Evolutionary conservation across 371 early-diverging fungal species (phyloP).

Genomic region (Rhizomucor miehei): DNA sequence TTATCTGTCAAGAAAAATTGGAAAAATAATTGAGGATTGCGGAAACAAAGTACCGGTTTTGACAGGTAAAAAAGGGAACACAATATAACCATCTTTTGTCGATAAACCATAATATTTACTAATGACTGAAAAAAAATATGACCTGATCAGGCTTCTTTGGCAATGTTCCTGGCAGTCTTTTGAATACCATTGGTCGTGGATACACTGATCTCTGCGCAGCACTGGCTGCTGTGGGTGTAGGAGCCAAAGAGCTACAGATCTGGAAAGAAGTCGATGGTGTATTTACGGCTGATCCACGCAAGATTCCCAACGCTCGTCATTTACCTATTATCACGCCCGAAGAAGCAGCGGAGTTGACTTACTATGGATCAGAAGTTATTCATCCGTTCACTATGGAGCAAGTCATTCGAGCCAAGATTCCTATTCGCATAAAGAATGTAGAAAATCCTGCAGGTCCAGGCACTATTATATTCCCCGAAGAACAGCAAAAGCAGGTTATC

Average conservation of each 20-base stretch:
- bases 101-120: too few species aligned
- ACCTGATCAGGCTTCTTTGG: constrained; percentile 83
- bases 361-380: constrained; percentile 97
- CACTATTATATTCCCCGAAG: constrained; percentile 84
- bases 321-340: constrained; percentile 95
- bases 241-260: constrained; percentile 89
- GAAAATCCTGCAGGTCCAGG: constrained; percentile 89
- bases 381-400: constrained; percentile 99
- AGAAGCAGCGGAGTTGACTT: constrained; percentile 97
- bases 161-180: constrained; percentile 89
- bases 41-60: constrained; percentile 79
- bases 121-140: too few species aligned
- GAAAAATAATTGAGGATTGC: constrained; percentile 57
- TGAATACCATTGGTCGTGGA: constrained; percentile 93
- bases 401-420: constrained; percentile 89
- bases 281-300: constrained; percentile 98
- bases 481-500: neutral
- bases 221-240: constrained; percentile 85
- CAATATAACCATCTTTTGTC: too few species aligned
- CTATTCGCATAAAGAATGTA: constrained; percentile 97
- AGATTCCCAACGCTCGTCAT: constrained; percentile 83
- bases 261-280: constrained; percentile 99
- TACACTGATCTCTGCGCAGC: constrained; percentile 99
- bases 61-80: constrained; percentile 52
- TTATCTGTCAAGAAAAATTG: constrained; percentile 70